phyloP scores from a whole-genome alignment of 2,329 filamentous ascomycete species.

The Trichoderma simmonsii region DNA sequence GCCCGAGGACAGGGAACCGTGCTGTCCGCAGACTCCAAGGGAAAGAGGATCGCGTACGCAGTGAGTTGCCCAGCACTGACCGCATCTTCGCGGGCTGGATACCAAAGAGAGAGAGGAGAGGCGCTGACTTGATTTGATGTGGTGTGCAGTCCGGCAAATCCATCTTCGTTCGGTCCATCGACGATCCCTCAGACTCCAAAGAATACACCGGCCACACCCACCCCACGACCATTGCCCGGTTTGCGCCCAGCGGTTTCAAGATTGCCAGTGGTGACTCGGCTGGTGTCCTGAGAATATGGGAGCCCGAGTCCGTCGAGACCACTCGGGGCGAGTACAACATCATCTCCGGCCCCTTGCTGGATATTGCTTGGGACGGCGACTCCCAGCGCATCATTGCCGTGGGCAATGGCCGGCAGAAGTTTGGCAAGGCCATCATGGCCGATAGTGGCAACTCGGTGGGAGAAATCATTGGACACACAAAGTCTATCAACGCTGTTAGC shows the following conservation, averaged over 20 bases:
- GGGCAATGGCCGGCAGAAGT: slow-evolving; percentile 89
- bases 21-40: slow-evolving; percentile 82
- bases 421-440: slow-evolving; percentile 89
- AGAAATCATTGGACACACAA: slow-evolving; percentile 88
- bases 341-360: slow-evolving; percentile 91
- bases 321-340: slow-evolving; percentile 95
- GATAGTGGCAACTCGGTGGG: slow-evolving; percentile 96
- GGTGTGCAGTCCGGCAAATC: slow-evolving; percentile 81
- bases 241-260: slow-evolving; percentile 92
- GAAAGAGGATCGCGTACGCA: slow-evolving; percentile 88
- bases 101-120: background rate
- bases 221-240: slow-evolving; percentile 86
- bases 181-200: slow-evolving; percentile 76
- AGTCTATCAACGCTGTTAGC: slow-evolving; percentile 85
- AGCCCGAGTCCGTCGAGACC: slow-evolving; percentile 76
- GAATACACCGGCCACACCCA: slow-evolving; percentile 93
- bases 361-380: slow-evolving; percentile 96
- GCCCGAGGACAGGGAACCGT: slow-evolving; percentile 83
- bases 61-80: slow-evolving; percentile 48
- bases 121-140: background rate
- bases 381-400: slow-evolving; percentile 95
- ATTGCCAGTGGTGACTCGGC: slow-evolving; percentile 86
- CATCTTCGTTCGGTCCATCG: slow-evolving; percentile 91
- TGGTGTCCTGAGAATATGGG: slow-evolving; percentile 88
- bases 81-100: background rate